Conservation (phyloP, 2,329 filamentous ascomycete species). For the Aspergillus nomiae region DNA sequence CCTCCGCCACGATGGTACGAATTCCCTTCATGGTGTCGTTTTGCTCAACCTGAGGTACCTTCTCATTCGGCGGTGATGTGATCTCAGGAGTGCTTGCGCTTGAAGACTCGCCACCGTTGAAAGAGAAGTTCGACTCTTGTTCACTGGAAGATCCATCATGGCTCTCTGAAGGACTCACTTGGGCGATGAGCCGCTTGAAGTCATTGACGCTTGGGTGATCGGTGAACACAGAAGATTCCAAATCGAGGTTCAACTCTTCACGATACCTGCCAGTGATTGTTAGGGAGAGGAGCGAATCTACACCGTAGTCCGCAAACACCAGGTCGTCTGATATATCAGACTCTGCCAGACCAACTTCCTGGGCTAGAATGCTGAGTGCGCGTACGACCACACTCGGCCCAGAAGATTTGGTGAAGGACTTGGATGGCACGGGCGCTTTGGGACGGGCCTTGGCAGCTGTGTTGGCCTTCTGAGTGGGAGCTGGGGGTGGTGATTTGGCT, state of each 20-base stretch:
- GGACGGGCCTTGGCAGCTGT: conserved; percentile 24
- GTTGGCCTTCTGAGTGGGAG: conserved; percentile 31
- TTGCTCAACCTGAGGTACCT: conserved; percentile 24
- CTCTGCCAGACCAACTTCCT: conserved; percentile 58
- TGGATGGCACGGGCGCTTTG: conserved; percentile 28
- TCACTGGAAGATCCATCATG: conserved; percentile 33
- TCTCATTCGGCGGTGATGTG: conserved; percentile 30
- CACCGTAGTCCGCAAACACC: conserved; percentile 63
- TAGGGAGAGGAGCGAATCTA: conserved; percentile 63
- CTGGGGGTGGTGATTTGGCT: conserved; percentile 26
- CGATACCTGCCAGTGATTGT: conserved; percentile 65
- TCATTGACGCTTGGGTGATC: conserved; percentile 62
- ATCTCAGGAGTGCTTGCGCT: conserved; percentile 37
- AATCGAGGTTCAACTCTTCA: conserved; percentile 62
- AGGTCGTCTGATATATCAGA: conserved; percentile 62
- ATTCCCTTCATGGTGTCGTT: conserved; percentile 43
- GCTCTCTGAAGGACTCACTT: conserved; percentile 34
- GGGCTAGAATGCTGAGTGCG: conserved; percentile 43
- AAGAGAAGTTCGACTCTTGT: conserved; percentile 32
- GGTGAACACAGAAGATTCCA: conserved; percentile 61
- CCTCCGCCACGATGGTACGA: conserved; percentile 44
- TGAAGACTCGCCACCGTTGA: conserved; percentile 30
- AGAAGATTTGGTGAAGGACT: conserved; percentile 25
- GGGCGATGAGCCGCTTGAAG: conserved; percentile 58
- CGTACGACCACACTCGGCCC: conserved; percentile 34